A percentile compares a stretch with the other conserved stretches of the same genome.
These are phyloP conservation scores for Yamadazyma dushanensis DNA, from an alignment of 1,139 yeast species.

Conservation along the genomic window DNA sequence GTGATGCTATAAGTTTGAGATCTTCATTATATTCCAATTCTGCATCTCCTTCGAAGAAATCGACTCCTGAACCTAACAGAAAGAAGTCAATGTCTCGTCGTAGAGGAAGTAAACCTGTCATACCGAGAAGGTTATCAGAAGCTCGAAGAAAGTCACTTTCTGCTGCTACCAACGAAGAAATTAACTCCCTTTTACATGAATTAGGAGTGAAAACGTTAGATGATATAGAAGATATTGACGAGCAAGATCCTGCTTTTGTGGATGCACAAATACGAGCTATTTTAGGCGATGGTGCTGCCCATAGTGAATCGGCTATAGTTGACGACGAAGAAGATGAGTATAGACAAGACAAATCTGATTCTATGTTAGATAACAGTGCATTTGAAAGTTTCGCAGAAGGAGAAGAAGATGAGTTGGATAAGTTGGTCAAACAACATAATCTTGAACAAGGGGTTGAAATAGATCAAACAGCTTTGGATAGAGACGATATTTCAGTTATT, in stretches of 20 bases:
- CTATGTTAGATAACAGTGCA: slow-evolving; percentile 14
- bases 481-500: slow-evolving; percentile 25
- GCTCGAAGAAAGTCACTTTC: slow-evolving; percentile 44
- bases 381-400: slow-evolving; percentile 31
- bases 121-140: slow-evolving; percentile 33
- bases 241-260: slow-evolving; percentile 33
- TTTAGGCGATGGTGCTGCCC: slow-evolving; percentile 25
- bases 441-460: slow-evolving; percentile 32
- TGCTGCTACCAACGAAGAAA: slow-evolving; percentile 42
- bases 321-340: slow-evolving; percentile 22
- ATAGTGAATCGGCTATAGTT: slow-evolving; percentile 18
- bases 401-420: slow-evolving; percentile 42
- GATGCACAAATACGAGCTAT: slow-evolving; percentile 39
- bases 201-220: slow-evolving; percentile 40
- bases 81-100: slow-evolving; percentile 11
- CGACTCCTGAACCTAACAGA: slow-evolving; percentile 7
- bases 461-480: slow-evolving; percentile 24
- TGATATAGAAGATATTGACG: slow-evolving; percentile 36
- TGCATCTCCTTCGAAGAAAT: slow-evolving; percentile 21
- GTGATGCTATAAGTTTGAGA: slow-evolving; percentile 54
- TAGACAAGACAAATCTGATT: slow-evolving; percentile 15
- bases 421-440: slow-evolving; percentile 36
- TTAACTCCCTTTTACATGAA: slow-evolving; percentile 38
- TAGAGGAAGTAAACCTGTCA: slow-evolving; percentile 10
- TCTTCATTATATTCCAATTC: slow-evolving; percentile 39